Evolutionary conservation across 306 rosid genomes (phyloP), one percentile per base, ranked within the genome.

Genomic region (Carpinus viminea): DNA sequence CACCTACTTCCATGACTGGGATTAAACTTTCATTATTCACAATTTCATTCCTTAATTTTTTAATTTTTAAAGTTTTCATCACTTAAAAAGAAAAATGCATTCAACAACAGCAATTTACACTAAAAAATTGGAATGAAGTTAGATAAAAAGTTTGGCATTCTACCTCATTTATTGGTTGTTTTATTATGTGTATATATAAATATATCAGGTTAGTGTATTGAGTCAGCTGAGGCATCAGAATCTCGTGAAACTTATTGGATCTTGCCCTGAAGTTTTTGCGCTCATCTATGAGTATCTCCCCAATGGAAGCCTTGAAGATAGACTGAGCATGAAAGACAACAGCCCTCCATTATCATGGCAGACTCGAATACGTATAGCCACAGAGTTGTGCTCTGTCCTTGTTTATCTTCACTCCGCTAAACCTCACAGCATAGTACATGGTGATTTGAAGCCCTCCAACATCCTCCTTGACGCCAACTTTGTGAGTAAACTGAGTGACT

Each of bases 271-370:
- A 83, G 76, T 75, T 6, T 88, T 83, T 79, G 61, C 77, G 28
- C 86, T 88, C 5, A 41, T 86, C 47, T 88, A 88, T 7, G 91
- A 88, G 78, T 86, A 86, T 80, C 86, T 86, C 10, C 80, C 86
- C 8, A 88, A 86, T n/a, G 89, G 91, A 60, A 85, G 86, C 78
- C 89, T 86, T 71, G 91, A 88, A 79, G 91, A 88, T 74, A 79
- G 86, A 38, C 85, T 88, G 46, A 74, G 43, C 74, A 83, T 88
- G 89, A 83, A 74, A 79, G 82, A 81, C 48, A 83, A 79, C 61
- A 77, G 84, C 60, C 59, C 91, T 1, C 91, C 91, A 17, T 83
- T 88, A 73, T 71, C 89, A 78, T 88, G 91, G 91, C 87, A 85
- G 74, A 74, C 78, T 10, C 86, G 89, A 16, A 79, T 88, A 56